phyloP scores from a whole-genome alignment of 768 basidiomycete species.

The Leccinum truebloodii region DNA sequence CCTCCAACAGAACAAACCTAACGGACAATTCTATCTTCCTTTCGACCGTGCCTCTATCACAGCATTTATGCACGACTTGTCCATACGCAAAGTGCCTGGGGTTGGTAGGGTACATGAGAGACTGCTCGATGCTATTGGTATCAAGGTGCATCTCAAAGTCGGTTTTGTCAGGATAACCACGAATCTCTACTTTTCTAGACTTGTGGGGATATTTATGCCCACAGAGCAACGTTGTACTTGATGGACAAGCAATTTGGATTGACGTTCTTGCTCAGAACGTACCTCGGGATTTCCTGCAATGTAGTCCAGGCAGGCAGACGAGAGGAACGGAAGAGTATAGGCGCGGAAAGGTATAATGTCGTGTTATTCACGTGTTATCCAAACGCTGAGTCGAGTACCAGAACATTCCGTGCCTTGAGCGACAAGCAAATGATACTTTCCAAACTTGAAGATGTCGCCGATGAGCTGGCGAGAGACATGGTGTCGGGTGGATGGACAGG shows the following conservation, averaged over 20 bases:
- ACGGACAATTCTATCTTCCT: slow-evolving; percentile 82
- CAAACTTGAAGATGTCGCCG: slow-evolving; percentile 80
- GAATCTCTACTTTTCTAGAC: slow-evolving; percentile 45
- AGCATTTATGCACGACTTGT: slow-evolving; percentile 75
- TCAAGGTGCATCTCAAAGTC: slow-evolving; percentile 51
- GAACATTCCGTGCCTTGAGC: slow-evolving; percentile 73
- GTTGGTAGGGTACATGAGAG: slow-evolving; percentile 91
- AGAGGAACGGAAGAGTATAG: slow-evolving; percentile 90
- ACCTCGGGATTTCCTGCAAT: slow-evolving; percentile 88
- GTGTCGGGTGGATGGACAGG: slow-evolving; percentile 78
- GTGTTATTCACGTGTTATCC: neutral
- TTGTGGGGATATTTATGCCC: slow-evolving; percentile 85
- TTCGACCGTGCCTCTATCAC: slow-evolving; percentile 65
- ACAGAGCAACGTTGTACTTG: slow-evolving; percentile 70
- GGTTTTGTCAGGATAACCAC: neutral
- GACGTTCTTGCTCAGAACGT: slow-evolving; percentile 69
- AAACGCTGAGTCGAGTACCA: slow-evolving; percentile 29
- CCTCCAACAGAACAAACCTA: slow-evolving; percentile 78
- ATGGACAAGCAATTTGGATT: slow-evolving; percentile 91
- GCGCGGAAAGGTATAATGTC: slow-evolving; percentile 70
- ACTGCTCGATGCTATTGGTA: slow-evolving; percentile 80
- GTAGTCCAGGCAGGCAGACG: slow-evolving; percentile 71
- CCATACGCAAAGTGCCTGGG: slow-evolving; percentile 87
- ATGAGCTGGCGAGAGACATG: slow-evolving; percentile 83
- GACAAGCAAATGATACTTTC: slow-evolving; percentile 67